Evolutionary conservation across 768 basidiomycete genomes (phyloP), one percentile per base, ranked within the genome.

Genomic region (Astraeus odoratus): DNA sequence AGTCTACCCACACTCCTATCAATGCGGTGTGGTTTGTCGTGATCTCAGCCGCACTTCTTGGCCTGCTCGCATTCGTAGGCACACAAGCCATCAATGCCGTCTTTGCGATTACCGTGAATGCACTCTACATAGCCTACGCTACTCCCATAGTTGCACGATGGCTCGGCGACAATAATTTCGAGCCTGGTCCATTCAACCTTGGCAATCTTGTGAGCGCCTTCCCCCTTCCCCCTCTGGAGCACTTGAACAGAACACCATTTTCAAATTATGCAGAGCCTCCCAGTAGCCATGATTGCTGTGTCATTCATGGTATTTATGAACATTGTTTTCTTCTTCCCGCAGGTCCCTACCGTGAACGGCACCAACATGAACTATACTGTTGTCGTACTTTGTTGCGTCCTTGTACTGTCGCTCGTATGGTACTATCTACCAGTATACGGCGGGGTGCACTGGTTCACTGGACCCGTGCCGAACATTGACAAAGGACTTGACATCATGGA

Each of bases 1-100:
- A 26, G 1, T 41, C 42, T 13, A 67, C 64, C 1, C 55, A 56
- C 30, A 68, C 61, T 7, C 71, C 70, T 0, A 60, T 67, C n/a
- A 66, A 68, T 43, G 66, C 67, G 15, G 66, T 69, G n/a, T 67
- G 67, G 69, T 58, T 69, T 39, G 65, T 67, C n/a, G 58, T 65
- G 52, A 18, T 46, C 4, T 39, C 55, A 30, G 63, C 67, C 31
- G 58, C 49, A n/a, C 48, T 57, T 24, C 58, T 65, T 26, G 64
- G 67, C 12, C 26, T 58, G 2, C 51, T 68, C 8, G 64, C 58
- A 29, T 66, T 69, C 51, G 70, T 68, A 3, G 33, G 39, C 39
- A 46, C 39, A 1, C 44, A 58, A 1, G 67, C 63, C 3, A 58
- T 71, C 8, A 47, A 58, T 23, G 31, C 30, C 15, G 22, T 42